A percentile compares a stretch with the other conserved stretches of the same genome.
These are phyloP conservation scores for Pontederia paniculata DNA, from an alignment of 176 grass and related monocot species.

Conservation along the genomic window DNA sequence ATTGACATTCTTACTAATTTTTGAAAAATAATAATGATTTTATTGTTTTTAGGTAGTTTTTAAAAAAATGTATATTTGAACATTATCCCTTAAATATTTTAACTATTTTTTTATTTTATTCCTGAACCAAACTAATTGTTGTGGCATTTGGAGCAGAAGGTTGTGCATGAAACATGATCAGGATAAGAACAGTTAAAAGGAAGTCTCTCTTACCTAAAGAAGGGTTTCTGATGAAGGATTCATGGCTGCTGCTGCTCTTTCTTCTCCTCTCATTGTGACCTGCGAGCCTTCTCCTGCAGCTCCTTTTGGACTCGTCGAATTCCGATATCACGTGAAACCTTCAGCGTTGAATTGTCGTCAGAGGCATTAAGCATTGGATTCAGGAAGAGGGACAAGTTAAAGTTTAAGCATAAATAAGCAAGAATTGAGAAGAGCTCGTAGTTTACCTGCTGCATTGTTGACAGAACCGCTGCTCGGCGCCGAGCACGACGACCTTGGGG, in stretches of 20 bases:
- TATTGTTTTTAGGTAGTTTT: no score
- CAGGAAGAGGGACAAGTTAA: no score
- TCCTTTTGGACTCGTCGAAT: conserved; percentile 80
- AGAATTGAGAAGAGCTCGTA: no score
- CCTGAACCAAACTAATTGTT: no score
- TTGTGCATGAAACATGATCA: no score
- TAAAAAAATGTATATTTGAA: no score
- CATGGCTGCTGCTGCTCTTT: conserved; percentile 60
- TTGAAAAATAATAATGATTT: no score
- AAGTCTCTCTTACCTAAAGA: conserved; percentile 25
- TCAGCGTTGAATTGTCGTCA: no score
- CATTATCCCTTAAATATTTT: background rate
- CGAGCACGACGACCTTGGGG: conserved; percentile 48
- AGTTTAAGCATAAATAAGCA: background rate
- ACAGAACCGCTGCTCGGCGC: conserved; percentile 80
- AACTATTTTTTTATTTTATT: no score
- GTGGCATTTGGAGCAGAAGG: no score
- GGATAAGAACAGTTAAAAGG: no score
- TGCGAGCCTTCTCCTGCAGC: conserved; percentile 63
- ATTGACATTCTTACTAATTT: no score
- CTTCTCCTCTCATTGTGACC: conserved; percentile 85
- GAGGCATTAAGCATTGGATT: background rate
- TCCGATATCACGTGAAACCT: conserved; percentile 57
- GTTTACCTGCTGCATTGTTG: conserved; percentile 96
- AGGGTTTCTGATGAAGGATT: conserved; percentile 38